phyloP scores from a whole-genome alignment of 2,329 filamentous ascomycete genomes.

The Harringtonia lauricola region DNA sequence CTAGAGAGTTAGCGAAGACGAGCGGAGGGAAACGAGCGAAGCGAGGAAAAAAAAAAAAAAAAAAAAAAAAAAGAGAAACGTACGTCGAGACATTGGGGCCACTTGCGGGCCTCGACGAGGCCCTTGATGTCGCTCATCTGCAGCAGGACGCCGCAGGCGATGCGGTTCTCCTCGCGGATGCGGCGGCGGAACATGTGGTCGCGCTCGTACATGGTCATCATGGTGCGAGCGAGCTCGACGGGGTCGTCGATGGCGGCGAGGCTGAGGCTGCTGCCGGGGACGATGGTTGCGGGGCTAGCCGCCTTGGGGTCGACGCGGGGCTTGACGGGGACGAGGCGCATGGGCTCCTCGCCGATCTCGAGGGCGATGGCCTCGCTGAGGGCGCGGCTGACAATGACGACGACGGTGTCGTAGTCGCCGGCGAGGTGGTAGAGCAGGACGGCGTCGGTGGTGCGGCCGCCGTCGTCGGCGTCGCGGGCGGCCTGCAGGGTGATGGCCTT shows the following conservation, averaged over 20 bases:
- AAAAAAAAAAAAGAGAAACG: conserved; percentile 20
- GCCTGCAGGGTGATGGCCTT: conserved; percentile 88
- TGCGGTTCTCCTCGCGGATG: conserved; percentile 45
- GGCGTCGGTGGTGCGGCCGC: conserved; percentile 84
- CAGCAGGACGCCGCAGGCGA: conserved; percentile 44
- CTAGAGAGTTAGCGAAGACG: conserved; percentile 20
- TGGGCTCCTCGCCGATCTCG: conserved; percentile 71
- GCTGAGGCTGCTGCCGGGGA: conserved; percentile 45
- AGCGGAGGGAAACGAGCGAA: neutral
- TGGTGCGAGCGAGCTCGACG: conserved; percentile 45
- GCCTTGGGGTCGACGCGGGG: conserved; percentile 46
- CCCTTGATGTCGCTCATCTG: conserved; percentile 52
- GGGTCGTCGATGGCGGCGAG: conserved; percentile 50
- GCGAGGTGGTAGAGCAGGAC: conserved; percentile 91
- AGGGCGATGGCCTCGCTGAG: conserved; percentile 82
- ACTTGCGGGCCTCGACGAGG: conserved; percentile 41
- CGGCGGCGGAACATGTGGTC: conserved; percentile 49
- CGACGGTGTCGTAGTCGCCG: conserved; percentile 90
- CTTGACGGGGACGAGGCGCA: conserved; percentile 70
- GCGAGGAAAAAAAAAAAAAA: neutral
- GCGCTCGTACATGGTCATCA: conserved; percentile 52
- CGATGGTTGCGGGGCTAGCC: conserved; percentile 47
- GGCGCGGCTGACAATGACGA: conserved; percentile 78
- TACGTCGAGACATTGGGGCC: conserved; percentile 48
- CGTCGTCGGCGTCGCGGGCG: conserved; percentile 86